Evolutionary conservation across 2,329 filamentous ascomycete genomes (phyloP).

Genomic region (Curvularia sp.): DNA sequence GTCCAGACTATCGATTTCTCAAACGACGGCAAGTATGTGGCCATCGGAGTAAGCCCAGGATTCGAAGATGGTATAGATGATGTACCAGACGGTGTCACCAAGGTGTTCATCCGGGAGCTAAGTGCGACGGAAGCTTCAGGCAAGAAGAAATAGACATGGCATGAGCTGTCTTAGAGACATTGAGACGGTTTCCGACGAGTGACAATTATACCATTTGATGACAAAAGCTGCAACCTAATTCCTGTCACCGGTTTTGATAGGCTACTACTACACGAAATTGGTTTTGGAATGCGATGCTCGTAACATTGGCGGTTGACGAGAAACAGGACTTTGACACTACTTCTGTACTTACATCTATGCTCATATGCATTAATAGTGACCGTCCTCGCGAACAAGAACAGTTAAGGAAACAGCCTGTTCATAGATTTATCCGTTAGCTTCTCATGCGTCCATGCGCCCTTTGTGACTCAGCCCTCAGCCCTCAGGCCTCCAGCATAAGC

Average conservation of each 20-base stretch:
- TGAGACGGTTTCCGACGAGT: background rate
- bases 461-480: background rate
- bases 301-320: background rate
- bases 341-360: too few species aligned
- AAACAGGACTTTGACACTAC: too few species aligned
- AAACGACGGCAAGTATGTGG: constrained; percentile 76
- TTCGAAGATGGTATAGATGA: constrained; percentile 90
- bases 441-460: background rate
- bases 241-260: background rate
- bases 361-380: too few species aligned
- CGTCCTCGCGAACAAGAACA: too few species aligned
- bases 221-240: background rate
- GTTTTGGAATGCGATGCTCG: background rate
- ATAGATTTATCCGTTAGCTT: background rate
- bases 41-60: constrained; percentile 81
- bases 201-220: constrained; percentile 7
- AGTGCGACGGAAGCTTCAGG: constrained; percentile 87
- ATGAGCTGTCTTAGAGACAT: background rate
- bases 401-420: background rate
- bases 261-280: background rate
- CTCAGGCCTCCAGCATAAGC: background rate
- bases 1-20: constrained; percentile 81
- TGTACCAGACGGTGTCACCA: constrained; percentile 73
- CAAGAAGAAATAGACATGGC: constrained; percentile 67
- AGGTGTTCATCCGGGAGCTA: constrained; percentile 82